Conservation (phyloP, 148 eudicot species). For the Oxyria digyna region DNA sequence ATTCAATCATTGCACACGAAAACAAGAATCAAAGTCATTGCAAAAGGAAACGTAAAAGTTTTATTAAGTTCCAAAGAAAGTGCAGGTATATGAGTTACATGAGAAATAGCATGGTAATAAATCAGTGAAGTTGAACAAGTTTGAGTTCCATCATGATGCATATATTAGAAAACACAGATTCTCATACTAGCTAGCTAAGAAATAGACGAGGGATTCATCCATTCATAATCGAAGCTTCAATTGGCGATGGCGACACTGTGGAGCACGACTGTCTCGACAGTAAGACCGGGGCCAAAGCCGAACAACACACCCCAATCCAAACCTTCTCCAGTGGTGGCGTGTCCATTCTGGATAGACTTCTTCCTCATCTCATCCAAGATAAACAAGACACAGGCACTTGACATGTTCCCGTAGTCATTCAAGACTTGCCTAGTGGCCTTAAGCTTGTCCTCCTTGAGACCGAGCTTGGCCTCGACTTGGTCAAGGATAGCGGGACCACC, state of each 20-base stretch:
- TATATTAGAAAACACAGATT: no score
- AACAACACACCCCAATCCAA: conserved; percentile 4
- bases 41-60: no score
- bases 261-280: conserved; percentile 4
- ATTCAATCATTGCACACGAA: no score
- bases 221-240: no score
- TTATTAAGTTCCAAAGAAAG: no score
- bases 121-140: no score
- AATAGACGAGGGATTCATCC: no score
- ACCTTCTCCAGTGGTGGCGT: neutral
- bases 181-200: no score
- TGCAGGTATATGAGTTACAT: no score
- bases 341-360: neutral
- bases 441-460: conserved; percentile 3
- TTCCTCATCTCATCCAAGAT: conserved; percentile 7
- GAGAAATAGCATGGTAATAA: no score
- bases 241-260: neutral
- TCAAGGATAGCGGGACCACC: conserved; percentile 3
- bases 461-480: conserved; percentile 2
- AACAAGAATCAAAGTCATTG: no score
- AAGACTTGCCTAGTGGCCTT: conserved; percentile 4
- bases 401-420: conserved; percentile 6
- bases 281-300: conserved; percentile 4
- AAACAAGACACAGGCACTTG: neutral
- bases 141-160: no score